A percentile compares a stretch with the other conserved stretches of the same genome.
Conservation (phyloP, 148 eudicot genomes). For the Limonium bicolor region DNA sequence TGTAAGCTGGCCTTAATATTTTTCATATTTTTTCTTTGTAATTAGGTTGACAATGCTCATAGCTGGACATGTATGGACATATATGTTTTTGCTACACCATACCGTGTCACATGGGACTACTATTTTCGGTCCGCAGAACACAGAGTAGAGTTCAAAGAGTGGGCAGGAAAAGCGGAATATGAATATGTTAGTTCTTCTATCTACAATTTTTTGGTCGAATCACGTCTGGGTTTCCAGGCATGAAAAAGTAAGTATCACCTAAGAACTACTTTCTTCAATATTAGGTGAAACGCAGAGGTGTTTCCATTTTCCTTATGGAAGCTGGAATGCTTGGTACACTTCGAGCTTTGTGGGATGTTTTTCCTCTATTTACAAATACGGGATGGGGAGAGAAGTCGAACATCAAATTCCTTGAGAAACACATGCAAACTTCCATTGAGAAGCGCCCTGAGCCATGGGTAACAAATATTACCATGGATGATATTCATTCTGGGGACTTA, state of each 20-base stretch:
- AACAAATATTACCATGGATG: conserved; percentile 55
- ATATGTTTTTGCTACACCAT: conserved; percentile 90
- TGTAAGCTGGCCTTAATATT: conserved; percentile 1
- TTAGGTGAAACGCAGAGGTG: conserved; percentile 81
- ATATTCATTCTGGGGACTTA: conserved; percentile 88
- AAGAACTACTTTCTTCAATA: conserved; percentile 2
- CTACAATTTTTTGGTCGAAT: too few species aligned
- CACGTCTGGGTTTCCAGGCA: too few species aligned
- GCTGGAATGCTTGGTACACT: conserved; percentile 93
- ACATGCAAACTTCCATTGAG: conserved; percentile 77
- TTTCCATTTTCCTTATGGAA: conserved; percentile 89
- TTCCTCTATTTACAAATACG: conserved; percentile 78
- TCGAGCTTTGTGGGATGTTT: conserved; percentile 77
- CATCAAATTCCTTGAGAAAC: conserved; percentile 64
- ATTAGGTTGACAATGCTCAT: conserved; percentile 69
- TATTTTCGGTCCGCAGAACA: conserved; percentile 71
- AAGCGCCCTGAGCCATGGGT: conserved; percentile 87
- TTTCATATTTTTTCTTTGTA: conserved; percentile 5
- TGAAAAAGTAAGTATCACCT: too few species aligned
- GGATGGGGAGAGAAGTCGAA: conserved; percentile 89
- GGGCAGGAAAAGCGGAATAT: conserved; percentile 78
- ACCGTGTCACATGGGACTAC: conserved; percentile 92
- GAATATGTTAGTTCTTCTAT: conserved; percentile 61
- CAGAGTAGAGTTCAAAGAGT: conserved; percentile 63
- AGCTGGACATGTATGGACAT: conserved; percentile 98